phyloP scores from a whole-genome alignment of 768 basidiomycete genomes.

The Mycena floridula region DNA sequence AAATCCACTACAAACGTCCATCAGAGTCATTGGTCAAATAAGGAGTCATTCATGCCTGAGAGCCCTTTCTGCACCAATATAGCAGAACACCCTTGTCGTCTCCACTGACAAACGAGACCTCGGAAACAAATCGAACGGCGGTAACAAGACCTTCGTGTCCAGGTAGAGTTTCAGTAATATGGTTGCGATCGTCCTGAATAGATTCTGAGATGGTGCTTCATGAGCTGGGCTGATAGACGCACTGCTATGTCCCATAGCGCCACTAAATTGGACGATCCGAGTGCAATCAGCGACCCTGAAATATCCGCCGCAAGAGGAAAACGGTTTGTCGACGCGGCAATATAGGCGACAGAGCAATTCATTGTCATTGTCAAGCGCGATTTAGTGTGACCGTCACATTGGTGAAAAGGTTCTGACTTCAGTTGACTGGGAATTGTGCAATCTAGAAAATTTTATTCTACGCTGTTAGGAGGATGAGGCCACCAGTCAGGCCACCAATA shows the following conservation, averaged over 20 bases:
- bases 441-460: not conserved
- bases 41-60: conserved; percentile 26
- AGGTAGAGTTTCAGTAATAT: conserved; percentile 64
- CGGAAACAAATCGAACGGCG: conserved; percentile 60
- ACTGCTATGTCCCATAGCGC: conserved; percentile 40
- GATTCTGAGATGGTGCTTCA: too few species aligned
- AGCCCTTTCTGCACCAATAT: conserved; percentile 50
- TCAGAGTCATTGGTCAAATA: too few species aligned
- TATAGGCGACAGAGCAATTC: conserved; percentile 29
- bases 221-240: conserved; percentile 11
- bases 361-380: conserved; percentile 8
- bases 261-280: conserved; percentile 40
- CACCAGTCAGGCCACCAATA: conserved; percentile 71
- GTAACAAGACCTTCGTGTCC: conserved; percentile 75
- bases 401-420: conserved; percentile 69
- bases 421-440: conserved; percentile 67
- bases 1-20: conserved; percentile 54
- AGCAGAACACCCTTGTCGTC: conserved; percentile 70
- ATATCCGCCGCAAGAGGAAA: conserved; percentile 43
- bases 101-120: conserved; percentile 54
- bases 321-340: conserved; percentile 43
- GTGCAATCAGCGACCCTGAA: conserved; percentile 36
- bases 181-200: conserved; percentile 43
- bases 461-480: conserved; percentile 23
- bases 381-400: conserved; percentile 59